Conservation (phyloP, 352 stramenopile genomes). For the Pythium grandisporangium region DNA sequence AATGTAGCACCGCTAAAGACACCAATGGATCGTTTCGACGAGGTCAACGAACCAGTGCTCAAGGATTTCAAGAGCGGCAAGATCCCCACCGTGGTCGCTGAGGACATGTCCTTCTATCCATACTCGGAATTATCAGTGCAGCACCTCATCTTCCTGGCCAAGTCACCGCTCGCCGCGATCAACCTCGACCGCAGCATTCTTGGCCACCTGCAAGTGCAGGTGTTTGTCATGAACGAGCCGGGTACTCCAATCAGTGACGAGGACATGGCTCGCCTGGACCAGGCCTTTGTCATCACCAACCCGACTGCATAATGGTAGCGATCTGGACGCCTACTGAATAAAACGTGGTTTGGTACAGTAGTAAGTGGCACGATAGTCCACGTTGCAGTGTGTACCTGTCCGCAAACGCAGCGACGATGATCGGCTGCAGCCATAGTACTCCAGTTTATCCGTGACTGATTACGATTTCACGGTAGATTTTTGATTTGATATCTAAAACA, state of each 20-base stretch:
- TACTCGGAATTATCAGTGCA: slow-evolving; percentile 41
- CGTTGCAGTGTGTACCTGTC: too few species aligned
- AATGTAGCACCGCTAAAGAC: slow-evolving; percentile 64
- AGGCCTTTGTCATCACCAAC: slow-evolving; percentile 13
- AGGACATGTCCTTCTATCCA: slow-evolving; percentile 59
- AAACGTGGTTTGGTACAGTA: too few species aligned
- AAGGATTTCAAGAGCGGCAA: slow-evolving; percentile 54
- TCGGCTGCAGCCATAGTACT: too few species aligned
- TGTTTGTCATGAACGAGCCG: slow-evolving; percentile 41
- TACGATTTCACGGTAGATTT: too few species aligned
- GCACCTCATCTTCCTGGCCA: slow-evolving; percentile 55
- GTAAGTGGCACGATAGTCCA: too few species aligned
- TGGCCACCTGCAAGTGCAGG: slow-evolving; percentile 28
- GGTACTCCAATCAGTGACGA: slow-evolving; percentile 17
- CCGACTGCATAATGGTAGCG: slow-evolving; percentile 2
- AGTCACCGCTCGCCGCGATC: slow-evolving; percentile 23
- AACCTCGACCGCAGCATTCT: slow-evolving; percentile 41
- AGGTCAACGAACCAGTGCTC: slow-evolving; percentile 47
- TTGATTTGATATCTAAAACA: too few species aligned
- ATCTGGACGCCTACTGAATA: not conserved
- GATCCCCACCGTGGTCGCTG: slow-evolving; percentile 42
- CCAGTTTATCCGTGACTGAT: too few species aligned
- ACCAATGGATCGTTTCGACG: slow-evolving; percentile 55
- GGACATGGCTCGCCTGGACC: slow-evolving; percentile 20
- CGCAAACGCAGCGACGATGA: too few species aligned